A percentile compares a stretch with the other conserved stretches of the same genome.
phyloP scores from a whole-genome alignment of 495 filamentous ascomycete species.

The Articulospora tetracladia region DNA sequence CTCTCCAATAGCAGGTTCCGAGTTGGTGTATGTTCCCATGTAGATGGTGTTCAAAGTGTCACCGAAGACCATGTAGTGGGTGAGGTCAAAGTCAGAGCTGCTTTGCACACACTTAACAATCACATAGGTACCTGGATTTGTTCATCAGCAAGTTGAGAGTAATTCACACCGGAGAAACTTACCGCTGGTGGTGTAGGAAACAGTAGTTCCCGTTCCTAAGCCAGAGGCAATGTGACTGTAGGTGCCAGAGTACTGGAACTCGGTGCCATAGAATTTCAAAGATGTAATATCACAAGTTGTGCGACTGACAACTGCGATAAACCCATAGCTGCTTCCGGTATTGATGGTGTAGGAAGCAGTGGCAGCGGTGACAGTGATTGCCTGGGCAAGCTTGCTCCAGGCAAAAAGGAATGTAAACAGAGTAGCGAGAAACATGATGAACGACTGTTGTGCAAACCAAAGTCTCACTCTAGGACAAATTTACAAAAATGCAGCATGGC shows the following conservation, averaged over 20 bases:
- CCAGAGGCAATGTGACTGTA: constrained; percentile 59
- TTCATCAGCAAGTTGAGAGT: constrained; percentile 10
- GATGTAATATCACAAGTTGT: constrained; percentile 60
- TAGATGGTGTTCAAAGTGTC: constrained; percentile 56
- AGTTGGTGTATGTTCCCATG: constrained; percentile 61
- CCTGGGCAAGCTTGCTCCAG: neutral
- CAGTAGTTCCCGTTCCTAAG: constrained; percentile 50
- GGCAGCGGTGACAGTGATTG: neutral
- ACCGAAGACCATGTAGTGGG: constrained; percentile 59
- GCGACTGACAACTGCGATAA: constrained; percentile 54
- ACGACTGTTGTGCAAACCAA: neutral
- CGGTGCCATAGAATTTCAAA: constrained; percentile 52
- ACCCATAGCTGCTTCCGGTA: constrained; percentile 47
- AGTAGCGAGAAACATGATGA: neutral
- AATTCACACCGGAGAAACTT: too few relatives aligned
- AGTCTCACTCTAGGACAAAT: neutral
- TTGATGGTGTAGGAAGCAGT: constrained; percentile 43
- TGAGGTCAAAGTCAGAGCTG: constrained; percentile 47
- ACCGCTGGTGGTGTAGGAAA: constrained; percentile 43
- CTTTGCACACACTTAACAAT: constrained; percentile 50
- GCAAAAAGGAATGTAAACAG: neutral
- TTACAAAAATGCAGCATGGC: neutral
- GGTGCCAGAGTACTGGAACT: constrained; percentile 49
- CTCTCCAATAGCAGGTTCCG: constrained; percentile 57
- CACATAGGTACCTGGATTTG: constrained; percentile 22